Base-by-base conservation (phyloP, 2,329 filamentous ascomycete genomes). In the Aspergillus transmontanensis region DNA sequence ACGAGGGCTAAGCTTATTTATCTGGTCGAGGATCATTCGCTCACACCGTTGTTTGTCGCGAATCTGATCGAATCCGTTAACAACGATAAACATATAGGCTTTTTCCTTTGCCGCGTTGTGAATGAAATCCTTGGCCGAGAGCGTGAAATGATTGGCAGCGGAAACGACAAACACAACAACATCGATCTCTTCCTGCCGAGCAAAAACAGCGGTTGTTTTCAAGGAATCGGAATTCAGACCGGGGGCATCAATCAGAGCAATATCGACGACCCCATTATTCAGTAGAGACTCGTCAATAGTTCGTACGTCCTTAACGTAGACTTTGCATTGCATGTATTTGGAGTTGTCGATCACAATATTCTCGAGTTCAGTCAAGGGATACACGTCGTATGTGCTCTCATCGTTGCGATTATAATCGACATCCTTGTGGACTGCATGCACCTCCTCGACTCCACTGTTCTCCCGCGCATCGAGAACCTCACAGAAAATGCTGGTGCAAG, bases 141-240 rank as follows among this genome's bases (percentile, higher is more conserved):
- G 88, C 0, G 95, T 99, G 75, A 99, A 98, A 79, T 99, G 95
- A 69, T 99, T 99, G 30, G 94, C 93, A 2, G 95, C 95, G 12
- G 94, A 97, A 6, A 99, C 95, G 39, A 99, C 95, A 72, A 99
- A 99, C 0, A 99, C 94, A 1, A 99, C 95, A 0, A 99, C 95
- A 71, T 99, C 95, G 67, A 99, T 99, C 79, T 99, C 95, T 77
- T 99, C 95, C 75, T 99, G 95, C 62, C 95, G 86, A 28, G 95
- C 95, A 77, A 99, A 99, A 7, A 99, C 91, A 23, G 95, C 95
- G 1, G 95, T 99, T 0, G 95, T 99, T 81, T 98, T 96, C 53
- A 97, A 89, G 1, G 94, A 98, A 76, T 99, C 94, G 26, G 92
- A 93, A 79, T 99, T 99, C 59, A 99, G 84, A 34, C 95, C 95